Evolutionary conservation across 225 moss, liverwort and hornwort species (phyloP), one percentile per base, ranked within the genome.

Genomic region (Pseudoscleropodium purum): DNA sequence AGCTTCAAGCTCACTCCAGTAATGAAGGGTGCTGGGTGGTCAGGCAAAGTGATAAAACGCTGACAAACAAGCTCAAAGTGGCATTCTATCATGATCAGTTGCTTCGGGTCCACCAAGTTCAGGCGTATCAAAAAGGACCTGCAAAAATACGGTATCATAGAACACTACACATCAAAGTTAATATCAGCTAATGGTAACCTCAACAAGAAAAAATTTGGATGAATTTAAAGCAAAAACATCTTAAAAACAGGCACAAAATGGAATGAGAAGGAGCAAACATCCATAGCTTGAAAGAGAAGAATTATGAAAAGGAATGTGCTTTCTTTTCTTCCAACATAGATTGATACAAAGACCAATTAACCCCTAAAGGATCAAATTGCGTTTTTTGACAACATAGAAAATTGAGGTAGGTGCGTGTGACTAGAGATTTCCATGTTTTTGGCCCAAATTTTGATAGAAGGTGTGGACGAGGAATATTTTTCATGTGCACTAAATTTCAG

Each of bases 31-130:
- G 92, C 87, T 11, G 86, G 87, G 5, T 94, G 91, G 56, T 79
- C 69, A 17, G 82, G 91, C 60, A 87, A 80, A 36, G 90, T 90
- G 27, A 93, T 57, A n/a, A 90, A 86, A 31, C 90, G 91, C 26
- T 90, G 91, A 75, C 90, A 95, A 76, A 94, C 89, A 9, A 96
- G 79, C 82, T 94, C 94, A 41, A 95, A 96, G 83, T 95, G 95
- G 82, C 95, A 95, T 76, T 96, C 96, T 18, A 96, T 93, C 65
- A 96, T 72, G 54, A 90, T 87, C 64, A 92, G 75, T 57, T 93
- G 92, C 68, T 92, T 85, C 0, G 96, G 93, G 51, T 95, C 94
- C 83, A 91, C 91, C 83, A 95, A 72, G 83, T 96, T 95, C 4
- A 96, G 89, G 27, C 96, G 92, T 31, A 95, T 89, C 57, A 94